Evolutionary conservation across 306 rosid genomes (phyloP).

Genomic region (Lathyrus aphaca): DNA sequence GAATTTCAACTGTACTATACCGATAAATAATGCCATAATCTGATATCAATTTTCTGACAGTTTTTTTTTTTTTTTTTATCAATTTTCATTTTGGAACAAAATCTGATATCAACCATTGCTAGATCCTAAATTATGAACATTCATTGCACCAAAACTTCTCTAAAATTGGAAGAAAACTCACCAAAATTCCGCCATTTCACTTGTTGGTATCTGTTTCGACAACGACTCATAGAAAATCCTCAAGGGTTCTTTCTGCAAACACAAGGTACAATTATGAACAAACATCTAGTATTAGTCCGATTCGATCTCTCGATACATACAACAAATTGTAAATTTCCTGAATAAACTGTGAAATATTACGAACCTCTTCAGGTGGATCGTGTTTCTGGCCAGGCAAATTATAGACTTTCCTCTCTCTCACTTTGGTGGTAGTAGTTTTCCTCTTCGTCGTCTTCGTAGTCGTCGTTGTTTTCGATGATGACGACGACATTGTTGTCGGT

Average conservation of each 20-base stretch:
- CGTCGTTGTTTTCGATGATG: slow-evolving; percentile 39
- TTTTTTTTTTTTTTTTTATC: background rate
- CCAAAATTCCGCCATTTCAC: slow-evolving; percentile 98
- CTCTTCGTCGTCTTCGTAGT: slow-evolving; percentile 30
- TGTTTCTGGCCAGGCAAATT: slow-evolving; percentile 85
- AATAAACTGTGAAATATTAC: slow-evolving; percentile 31
- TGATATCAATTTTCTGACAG: no score
- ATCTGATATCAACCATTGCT: background rate
- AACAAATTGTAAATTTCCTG: slow-evolving; percentile 23
- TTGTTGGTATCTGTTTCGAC: slow-evolving; percentile 84
- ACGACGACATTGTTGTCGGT: slow-evolving; percentile 36
- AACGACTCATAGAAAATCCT: slow-evolving; percentile 89
- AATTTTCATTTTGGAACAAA: background rate
- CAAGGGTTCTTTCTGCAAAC: slow-evolving; percentile 89
- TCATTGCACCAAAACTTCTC: background rate
- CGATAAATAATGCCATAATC: background rate
- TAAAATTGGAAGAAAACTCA: slow-evolving; percentile 39
- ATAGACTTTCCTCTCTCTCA: slow-evolving; percentile 79
- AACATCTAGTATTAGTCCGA: slow-evolving; percentile 6
- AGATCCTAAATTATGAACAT: slow-evolving; percentile 16
- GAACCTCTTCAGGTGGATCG: slow-evolving; percentile 96
- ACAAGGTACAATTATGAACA: slow-evolving; percentile 21
- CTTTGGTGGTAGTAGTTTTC: slow-evolving; percentile 54
- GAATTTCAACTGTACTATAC: background rate
- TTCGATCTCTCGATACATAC: slow-evolving; percentile 19